A percentile compares a stretch with the other conserved stretches of the same genome.
phyloP scores from a whole-genome alignment of 2,329 filamentous ascomycete species.

The Davidsoniella virescens region DNA sequence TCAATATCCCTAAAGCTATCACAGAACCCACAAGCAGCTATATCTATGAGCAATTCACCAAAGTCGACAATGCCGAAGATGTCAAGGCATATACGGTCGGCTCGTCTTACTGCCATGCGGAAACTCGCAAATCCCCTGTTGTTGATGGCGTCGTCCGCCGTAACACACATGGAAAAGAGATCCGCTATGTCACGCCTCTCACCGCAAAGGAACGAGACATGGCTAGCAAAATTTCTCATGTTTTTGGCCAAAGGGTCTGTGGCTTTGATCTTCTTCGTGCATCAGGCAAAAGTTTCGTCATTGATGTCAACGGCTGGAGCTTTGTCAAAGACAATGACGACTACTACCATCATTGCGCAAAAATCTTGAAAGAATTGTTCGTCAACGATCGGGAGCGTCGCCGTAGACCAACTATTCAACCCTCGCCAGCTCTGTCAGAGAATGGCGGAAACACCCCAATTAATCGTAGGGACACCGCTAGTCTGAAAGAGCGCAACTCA shows the following conservation, averaged over 20 bases:
- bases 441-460: background rate
- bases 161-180: conserved; percentile 93
- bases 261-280: conserved; percentile 88
- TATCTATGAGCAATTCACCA: conserved; percentile 93
- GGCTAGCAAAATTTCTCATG: conserved; percentile 75
- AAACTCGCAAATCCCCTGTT: conserved; percentile 92
- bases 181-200: conserved; percentile 83
- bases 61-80: conserved; percentile 92
- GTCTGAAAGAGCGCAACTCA: background rate
- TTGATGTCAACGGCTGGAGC: conserved; percentile 98
- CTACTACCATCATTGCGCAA: conserved; percentile 85
- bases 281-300: conserved; percentile 83
- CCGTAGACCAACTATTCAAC: conserved; percentile 37
- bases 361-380: conserved; percentile 77
- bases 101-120: conserved; percentile 81
- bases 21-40: conserved; percentile 71
- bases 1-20: conserved; percentile 64
- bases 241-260: conserved; percentile 89
- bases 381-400: conserved; percentile 54
- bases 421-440: conserved; percentile 32
- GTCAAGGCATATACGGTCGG: conserved; percentile 98
- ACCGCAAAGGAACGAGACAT: conserved; percentile 67
- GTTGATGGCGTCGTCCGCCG: conserved; percentile 90
- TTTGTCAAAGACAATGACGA: conserved; percentile 99
- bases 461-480: background rate